phyloP scores from a whole-genome alignment of 129 eudicot species.

The Kitagawia praeruptora region DNA sequence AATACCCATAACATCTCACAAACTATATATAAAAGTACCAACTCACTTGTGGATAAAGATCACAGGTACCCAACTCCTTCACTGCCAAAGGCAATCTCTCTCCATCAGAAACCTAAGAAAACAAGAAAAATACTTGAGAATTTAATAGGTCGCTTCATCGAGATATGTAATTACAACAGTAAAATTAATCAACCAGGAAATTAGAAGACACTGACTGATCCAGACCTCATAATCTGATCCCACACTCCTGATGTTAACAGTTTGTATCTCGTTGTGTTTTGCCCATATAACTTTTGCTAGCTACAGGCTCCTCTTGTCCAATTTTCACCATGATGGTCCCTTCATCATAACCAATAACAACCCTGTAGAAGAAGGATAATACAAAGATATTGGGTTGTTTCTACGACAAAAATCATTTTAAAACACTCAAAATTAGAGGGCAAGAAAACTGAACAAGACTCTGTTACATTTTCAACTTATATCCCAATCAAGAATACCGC shows the following conservation, averaged over 20 bases:
- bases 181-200: constrained; percentile 3
- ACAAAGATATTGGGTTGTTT: neutral
- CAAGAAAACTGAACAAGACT: neutral
- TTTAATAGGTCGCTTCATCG: neutral
- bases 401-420: neutral
- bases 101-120: constrained; percentile 75
- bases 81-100: constrained; percentile 92
- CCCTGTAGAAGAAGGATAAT: constrained; percentile 31
- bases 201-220: constrained; percentile 10
- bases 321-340: constrained; percentile 94
- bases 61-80: constrained; percentile 90
- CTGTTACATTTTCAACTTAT: neutral
- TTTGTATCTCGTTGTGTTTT: constrained; percentile 91
- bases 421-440: neutral
- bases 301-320: constrained; percentile 91
- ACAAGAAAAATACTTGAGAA: neutral
- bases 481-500: neutral
- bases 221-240: constrained; percentile 88
- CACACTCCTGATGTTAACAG: constrained; percentile 77
- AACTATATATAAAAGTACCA: neutral
- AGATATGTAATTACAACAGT: neutral
- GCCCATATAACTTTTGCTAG: constrained; percentile 95
- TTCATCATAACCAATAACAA: constrained; percentile 94
- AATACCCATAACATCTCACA: neutral
- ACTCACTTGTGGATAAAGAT: constrained; percentile 89